phyloP scores from a whole-genome alignment of 352 stramenopile species.

The Globisporangium nodosum region DNA sequence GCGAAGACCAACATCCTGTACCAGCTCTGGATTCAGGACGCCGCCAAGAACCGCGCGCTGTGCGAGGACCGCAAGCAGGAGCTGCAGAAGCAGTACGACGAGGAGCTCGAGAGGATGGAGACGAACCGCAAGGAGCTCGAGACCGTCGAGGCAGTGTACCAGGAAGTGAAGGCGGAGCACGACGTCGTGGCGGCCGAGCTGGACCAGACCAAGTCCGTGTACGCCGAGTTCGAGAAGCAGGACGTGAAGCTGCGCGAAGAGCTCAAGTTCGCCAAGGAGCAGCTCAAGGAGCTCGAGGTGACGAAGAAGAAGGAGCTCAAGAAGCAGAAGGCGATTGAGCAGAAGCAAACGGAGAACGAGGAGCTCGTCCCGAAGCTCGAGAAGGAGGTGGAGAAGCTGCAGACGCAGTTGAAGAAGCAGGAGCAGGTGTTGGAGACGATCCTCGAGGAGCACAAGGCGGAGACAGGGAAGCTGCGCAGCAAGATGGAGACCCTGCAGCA shows the following conservation, averaged over 20 bases:
- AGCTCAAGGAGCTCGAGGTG: conserved; percentile 89
- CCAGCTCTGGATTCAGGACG: conserved; percentile 90
- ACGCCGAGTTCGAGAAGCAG: conserved; percentile 94
- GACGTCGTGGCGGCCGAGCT: conserved; percentile 81
- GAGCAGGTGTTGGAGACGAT: conserved; percentile 88
- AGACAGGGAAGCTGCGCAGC: conserved; percentile 62
- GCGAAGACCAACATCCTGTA: conserved; percentile 96
- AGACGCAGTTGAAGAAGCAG: conserved; percentile 68
- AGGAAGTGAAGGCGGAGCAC: conserved; percentile 79
- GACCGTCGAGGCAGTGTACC: conserved; percentile 76
- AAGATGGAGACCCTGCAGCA: conserved; percentile 73
- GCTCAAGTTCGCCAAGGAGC: conserved; percentile 94
- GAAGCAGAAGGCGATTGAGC: conserved; percentile 81
- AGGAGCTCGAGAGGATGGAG: conserved; percentile 66
- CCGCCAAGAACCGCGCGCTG: conserved; percentile 63
- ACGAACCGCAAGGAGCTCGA: conserved; percentile 76
- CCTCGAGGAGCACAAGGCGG: conserved; percentile 68
- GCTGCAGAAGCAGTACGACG: conserved; percentile 72
- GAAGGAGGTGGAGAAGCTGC: conserved; percentile 61
- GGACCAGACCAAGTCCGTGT: conserved; percentile 90
- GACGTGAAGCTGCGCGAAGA: conserved; percentile 98
- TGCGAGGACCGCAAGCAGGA: conserved; percentile 62
- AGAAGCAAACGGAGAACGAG: conserved; percentile 85
- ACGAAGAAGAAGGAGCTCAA: conserved; percentile 90
- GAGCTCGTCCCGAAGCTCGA: conserved; percentile 88